phyloP scores from a whole-genome alignment of 495 filamentous ascomycete species.

The Pseudevernia furfuracea region DNA sequence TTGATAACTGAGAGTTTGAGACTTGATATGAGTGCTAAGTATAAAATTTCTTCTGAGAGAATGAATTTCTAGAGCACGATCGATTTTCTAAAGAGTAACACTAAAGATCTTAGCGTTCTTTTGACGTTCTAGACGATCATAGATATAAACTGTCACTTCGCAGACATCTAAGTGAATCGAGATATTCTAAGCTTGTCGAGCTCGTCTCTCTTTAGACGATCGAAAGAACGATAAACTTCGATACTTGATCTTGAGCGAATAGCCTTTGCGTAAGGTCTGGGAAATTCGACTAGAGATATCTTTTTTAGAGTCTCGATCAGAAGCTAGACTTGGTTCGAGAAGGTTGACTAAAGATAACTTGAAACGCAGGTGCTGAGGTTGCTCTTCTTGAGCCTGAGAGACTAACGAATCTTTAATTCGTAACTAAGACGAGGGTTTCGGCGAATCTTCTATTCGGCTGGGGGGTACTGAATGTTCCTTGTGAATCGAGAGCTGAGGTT shows the following conservation, averaged over 20 bases:
- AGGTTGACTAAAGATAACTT: too few species aligned
- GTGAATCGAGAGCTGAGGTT: background rate
- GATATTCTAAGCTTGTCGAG: background rate
- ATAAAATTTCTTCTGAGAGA: background rate
- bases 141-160: background rate
- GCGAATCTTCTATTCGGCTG: background rate
- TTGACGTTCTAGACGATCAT: background rate
- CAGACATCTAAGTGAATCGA: background rate
- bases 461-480: background rate
- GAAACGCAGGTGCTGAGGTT: background rate
- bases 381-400: background rate
- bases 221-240: background rate
- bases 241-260: background rate
- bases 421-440: background rate
- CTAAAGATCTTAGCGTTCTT: background rate
- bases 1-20: background rate
- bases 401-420: background rate
- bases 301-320: background rate
- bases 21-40: background rate
- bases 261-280: background rate
- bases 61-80: background rate
- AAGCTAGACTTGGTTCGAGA: background rate
- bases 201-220: background rate
- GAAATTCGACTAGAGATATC: background rate
- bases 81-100: background rate